These are phyloP conservation scores for Didymella segeticola DNA, from an alignment of 2,329 filamentous ascomycete genomes.

Conservation along the genomic window DNA sequence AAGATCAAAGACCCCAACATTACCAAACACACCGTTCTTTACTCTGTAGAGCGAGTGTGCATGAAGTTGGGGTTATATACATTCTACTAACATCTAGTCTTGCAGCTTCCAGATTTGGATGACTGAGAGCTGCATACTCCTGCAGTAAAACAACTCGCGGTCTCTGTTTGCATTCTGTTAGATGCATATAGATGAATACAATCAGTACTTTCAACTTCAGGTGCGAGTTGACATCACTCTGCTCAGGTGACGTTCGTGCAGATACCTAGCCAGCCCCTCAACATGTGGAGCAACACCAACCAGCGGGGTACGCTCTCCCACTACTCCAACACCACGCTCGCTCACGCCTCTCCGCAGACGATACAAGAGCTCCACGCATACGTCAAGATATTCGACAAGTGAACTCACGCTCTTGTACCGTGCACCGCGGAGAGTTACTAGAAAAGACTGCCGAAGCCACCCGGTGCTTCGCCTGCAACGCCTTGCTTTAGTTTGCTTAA, in stretches of 20 bases:
- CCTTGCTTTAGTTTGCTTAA: conserved; percentile 17
- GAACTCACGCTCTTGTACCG: conserved; percentile 33
- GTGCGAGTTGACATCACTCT: conserved; percentile 3
- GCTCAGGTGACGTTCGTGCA: conserved; percentile 24
- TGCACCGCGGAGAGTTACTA: conserved; percentile 25
- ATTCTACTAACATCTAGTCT: conserved; percentile 20
- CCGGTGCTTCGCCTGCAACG: conserved; percentile 6
- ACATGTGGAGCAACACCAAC: conserved; percentile 3
- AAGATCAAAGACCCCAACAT: conserved; percentile 64
- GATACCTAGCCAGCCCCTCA: conserved; percentile 13
- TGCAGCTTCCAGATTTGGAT: not conserved
- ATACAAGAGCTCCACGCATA: conserved; percentile 35
- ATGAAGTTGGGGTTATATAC: conserved; percentile 69
- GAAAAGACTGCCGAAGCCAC: conserved; percentile 10
- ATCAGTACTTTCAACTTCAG: conserved; percentile 11
- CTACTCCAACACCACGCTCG: conserved; percentile 9
- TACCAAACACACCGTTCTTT: conserved; percentile 70
- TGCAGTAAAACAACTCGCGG: not conserved
- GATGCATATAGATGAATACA: conserved; percentile 17
- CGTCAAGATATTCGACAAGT: conserved; percentile 20
- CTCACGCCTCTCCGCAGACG: conserved; percentile 32
- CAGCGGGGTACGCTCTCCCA: conserved; percentile 23
- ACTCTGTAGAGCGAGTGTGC: conserved; percentile 63
- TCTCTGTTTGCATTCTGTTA: not conserved
- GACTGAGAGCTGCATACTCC: not conserved